Evolutionary conservation across 23 red algal genomes (phyloP).

Genomic region (Gracilariopsis chorda): DNA sequence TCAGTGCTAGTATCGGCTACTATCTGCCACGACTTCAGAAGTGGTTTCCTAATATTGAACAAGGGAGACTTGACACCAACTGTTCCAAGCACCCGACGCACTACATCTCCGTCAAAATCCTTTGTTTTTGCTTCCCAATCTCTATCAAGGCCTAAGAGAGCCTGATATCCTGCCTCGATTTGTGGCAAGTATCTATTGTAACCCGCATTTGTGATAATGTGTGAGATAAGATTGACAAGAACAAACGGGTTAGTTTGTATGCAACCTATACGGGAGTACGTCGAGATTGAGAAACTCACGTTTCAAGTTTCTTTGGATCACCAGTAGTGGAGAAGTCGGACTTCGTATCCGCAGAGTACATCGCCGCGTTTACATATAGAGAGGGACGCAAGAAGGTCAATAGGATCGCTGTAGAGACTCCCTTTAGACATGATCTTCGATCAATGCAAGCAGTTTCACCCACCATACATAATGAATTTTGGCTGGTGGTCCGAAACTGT

Average conservation of each 20-base stretch:
- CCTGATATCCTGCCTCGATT: constrained; percentile 50
- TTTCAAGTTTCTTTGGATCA: constrained; percentile 55
- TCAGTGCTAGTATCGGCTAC: constrained; percentile 37
- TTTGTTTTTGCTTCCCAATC: constrained; percentile 58
- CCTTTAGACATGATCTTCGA: neutral
- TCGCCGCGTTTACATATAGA: neutral
- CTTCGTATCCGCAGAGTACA: constrained; percentile 58
- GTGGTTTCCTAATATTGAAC: constrained; percentile 73
- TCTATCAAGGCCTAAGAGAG: constrained; percentile 27
- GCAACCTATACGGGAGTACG: neutral
- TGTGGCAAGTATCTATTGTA: constrained; percentile 56
- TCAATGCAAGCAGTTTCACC: neutral
- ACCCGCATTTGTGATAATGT: neutral
- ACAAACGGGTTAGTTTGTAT: neutral
- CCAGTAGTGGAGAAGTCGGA: constrained; percentile 4
- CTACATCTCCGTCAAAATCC: constrained; percentile 65
- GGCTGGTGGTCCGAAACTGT: too few relatives aligned
- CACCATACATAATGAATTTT: too few relatives aligned
- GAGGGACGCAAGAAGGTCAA: neutral
- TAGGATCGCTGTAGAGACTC: neutral
- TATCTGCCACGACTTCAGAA: constrained; percentile 52
- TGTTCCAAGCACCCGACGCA: constrained; percentile 72
- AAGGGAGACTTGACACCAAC: constrained; percentile 66
- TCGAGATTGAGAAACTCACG: neutral
- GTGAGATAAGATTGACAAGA: neutral